These are phyloP conservation scores for Aureobasidium sp. DNA, from an alignment of 2,329 filamentous ascomycete species.

Conservation along the genomic window DNA sequence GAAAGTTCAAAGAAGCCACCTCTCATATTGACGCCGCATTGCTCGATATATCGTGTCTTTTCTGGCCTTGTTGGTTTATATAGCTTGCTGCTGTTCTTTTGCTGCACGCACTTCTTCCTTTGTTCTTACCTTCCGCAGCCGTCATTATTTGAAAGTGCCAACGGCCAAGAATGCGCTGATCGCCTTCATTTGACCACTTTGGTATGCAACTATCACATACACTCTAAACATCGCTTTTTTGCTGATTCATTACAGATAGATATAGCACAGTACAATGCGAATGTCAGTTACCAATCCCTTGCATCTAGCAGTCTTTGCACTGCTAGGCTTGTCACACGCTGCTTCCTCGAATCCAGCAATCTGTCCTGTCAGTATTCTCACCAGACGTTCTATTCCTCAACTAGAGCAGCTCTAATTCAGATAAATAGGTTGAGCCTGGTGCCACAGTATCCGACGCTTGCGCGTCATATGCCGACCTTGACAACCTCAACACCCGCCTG, in stretches of 20 bases:
- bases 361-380: conserved; percentile 47
- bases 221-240: not conserved
- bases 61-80: not conserved
- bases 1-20: conserved; percentile 11
- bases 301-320: conserved; percentile 56
- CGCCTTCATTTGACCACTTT: not conserved
- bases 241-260: not conserved
- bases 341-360: conserved; percentile 37
- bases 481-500: conserved; percentile 70
- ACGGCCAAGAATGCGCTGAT: conserved; percentile 11
- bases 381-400: conserved; percentile 20
- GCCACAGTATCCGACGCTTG: conserved; percentile 91
- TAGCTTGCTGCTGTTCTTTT: not conserved
- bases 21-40: conserved; percentile 3
- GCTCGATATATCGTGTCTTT: not conserved
- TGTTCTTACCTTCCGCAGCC: conserved; percentile 4
- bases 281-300: conserved; percentile 33
- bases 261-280: conserved; percentile 19
- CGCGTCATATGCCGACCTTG: conserved; percentile 85
- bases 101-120: not conserved
- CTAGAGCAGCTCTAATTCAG: conserved; percentile 30
- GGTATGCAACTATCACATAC: not conserved
- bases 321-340: conserved; percentile 38
- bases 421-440: conserved; percentile 70
- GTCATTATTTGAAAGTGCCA: conserved; percentile 1